A percentile compares a stretch with the other conserved stretches of the same genome.
Conservation (phyloP, 306 rosid genomes). For the Acacia crassicarpa region DNA sequence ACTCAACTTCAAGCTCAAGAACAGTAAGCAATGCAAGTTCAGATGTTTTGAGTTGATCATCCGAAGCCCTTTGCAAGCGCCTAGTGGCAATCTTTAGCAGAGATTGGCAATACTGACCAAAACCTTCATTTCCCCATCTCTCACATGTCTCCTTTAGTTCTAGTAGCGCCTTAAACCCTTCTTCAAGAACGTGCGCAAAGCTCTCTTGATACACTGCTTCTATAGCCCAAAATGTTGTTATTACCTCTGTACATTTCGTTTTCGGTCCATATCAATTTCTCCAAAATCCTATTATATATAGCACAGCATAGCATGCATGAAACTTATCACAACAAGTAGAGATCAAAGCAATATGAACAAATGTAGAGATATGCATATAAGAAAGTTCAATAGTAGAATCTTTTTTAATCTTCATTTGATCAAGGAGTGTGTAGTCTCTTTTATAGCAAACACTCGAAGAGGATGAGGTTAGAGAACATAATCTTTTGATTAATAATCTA, state of each 20-base stretch:
- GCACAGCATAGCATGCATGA: background rate
- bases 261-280: slow-evolving; percentile 61
- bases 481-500: no score
- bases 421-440: no score
- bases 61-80: slow-evolving; percentile 49
- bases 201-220: slow-evolving; percentile 88
- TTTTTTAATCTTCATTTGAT: no score
- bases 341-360: background rate
- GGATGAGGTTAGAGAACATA: no score
- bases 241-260: slow-evolving; percentile 58
- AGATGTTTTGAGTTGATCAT: slow-evolving; percentile 48
- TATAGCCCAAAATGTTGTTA: slow-evolving; percentile 73
- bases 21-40: slow-evolving; percentile 53
- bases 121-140: slow-evolving; percentile 83
- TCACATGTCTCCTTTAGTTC: slow-evolving; percentile 67
- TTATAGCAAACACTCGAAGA: no score
- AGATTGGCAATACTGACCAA: slow-evolving; percentile 62
- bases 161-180: slow-evolving; percentile 59
- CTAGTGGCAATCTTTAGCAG: slow-evolving; percentile 51
- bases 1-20: slow-evolving; percentile 69
- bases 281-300: slow-evolving; percentile 55
- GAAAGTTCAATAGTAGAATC: background rate
- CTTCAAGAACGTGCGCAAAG: slow-evolving; percentile 69
- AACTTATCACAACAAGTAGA: background rate
- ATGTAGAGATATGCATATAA: background rate